A percentile compares a stretch with the other conserved stretches of the same genome.
Conservation (phyloP, 2,329 filamentous ascomycete species). For the Penicillium sp. region DNA sequence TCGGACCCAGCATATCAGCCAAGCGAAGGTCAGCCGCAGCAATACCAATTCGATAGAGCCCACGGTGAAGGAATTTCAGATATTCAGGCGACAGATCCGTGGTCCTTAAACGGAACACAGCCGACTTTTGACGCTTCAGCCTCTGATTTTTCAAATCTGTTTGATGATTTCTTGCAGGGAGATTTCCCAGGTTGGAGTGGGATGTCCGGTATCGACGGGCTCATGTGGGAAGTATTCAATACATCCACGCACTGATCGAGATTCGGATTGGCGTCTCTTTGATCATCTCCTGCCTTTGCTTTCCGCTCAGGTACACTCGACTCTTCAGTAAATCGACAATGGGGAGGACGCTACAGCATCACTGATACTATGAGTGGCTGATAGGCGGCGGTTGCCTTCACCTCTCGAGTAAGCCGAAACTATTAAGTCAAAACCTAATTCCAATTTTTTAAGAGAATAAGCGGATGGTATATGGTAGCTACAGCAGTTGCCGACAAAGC, state of each 20-base stretch:
- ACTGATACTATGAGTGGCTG: no score
- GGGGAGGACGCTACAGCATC: no score
- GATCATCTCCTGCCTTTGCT: no score
- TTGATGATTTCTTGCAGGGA: constrained; percentile 30
- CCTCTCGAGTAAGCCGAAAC: background rate
- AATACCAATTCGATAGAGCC: background rate
- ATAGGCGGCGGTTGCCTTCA: no score
- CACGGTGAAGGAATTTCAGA: background rate
- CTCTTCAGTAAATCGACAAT: no score
- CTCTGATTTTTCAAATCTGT: constrained; percentile 18
- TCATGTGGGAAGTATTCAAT: constrained; percentile 36
- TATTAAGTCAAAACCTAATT: background rate
- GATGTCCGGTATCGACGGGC: constrained; percentile 34
- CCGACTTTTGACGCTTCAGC: constrained; percentile 18
- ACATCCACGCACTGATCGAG: background rate
- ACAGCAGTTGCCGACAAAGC: background rate
- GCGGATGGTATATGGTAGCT: background rate
- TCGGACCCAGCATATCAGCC: background rate
- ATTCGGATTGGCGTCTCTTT: no score
- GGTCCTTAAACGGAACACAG: background rate
- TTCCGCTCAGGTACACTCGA: no score
- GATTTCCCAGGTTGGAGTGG: constrained; percentile 33
- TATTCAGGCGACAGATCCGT: background rate
- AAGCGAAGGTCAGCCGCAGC: background rate
- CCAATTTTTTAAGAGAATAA: background rate